These are phyloP conservation scores for Cryptococcus hybrid DNA, from an alignment of 1,284 basidiomycete species.

Conservation along the genomic window DNA sequence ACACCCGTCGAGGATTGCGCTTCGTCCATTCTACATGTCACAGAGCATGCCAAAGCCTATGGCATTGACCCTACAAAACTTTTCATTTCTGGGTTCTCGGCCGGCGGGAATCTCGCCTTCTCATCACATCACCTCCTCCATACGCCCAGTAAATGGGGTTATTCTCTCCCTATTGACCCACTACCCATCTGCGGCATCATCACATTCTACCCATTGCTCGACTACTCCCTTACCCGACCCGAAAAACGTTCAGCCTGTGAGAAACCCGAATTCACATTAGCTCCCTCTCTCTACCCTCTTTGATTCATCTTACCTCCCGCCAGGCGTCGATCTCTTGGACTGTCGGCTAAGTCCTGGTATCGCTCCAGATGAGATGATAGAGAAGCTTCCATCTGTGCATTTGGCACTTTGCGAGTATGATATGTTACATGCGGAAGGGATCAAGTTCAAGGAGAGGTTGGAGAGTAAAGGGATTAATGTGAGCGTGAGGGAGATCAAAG, in stretches of 20 bases:
- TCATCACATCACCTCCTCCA: constrained; percentile 13
- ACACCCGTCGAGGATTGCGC: constrained; percentile 49
- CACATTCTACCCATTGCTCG: constrained; percentile 28
- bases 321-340: constrained; percentile 11
- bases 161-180: constrained; percentile 3
- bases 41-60: constrained; percentile 10
- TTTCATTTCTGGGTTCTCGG: constrained; percentile 26
- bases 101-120: constrained; percentile 31
- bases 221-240: constrained; percentile 23
- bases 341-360: constrained; percentile 23
- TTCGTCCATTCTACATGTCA: constrained; percentile 31
- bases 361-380: constrained; percentile 20
- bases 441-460: constrained; percentile 18
- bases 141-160: constrained; percentile 2
- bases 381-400: constrained; percentile 19
- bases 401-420: constrained; percentile 27
- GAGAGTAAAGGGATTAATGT: constrained; percentile 17
- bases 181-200: constrained; percentile 19
- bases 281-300: constrained; percentile 23
- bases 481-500: constrained; percentile 13
- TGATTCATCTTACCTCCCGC: constrained; percentile 30
- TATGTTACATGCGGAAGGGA: constrained; percentile 23
- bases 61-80: constrained; percentile 21
- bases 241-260: constrained; percentile 13
- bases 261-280: constrained; percentile 17